Evolutionary conservation across 352 stramenopile species (phyloP).

Genomic region (Phytophthora idaei): DNA sequence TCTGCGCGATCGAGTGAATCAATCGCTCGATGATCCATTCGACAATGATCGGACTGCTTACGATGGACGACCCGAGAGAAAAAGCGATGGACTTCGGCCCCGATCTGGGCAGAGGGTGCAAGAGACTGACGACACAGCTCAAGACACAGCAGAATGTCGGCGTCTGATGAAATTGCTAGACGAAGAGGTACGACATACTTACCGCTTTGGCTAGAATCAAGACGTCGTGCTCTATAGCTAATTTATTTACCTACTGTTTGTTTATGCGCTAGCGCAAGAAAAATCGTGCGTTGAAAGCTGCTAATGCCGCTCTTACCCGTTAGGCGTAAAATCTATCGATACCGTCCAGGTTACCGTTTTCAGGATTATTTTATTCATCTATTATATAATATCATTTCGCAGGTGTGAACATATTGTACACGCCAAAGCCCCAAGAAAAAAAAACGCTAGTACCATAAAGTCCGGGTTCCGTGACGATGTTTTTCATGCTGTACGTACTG

Average conservation of each 20-base stretch:
- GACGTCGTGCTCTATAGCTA: not conserved
- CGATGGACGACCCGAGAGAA: slow-evolving; percentile 8
- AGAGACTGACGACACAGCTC: not conserved
- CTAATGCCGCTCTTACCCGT: slow-evolving; percentile 46
- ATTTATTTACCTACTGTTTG: not conserved
- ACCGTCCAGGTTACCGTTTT: too few species aligned
- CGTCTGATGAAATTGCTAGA: slow-evolving; percentile 31
- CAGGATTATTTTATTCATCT: too few species aligned
- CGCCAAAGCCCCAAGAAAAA: too few species aligned
- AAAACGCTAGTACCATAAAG: too few species aligned
- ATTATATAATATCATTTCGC: too few species aligned
- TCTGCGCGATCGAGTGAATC: slow-evolving; percentile 58
- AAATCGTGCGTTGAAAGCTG: slow-evolving; percentile 44
- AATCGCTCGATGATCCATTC: slow-evolving; percentile 23
- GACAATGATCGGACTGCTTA: slow-evolving; percentile 5
- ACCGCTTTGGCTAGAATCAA: slow-evolving; percentile 4
- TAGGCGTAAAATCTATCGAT: slow-evolving; percentile 6
- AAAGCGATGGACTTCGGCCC: not conserved
- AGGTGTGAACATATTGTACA: too few species aligned
- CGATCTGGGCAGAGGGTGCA: not conserved
- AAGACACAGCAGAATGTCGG: slow-evolving; percentile 19
- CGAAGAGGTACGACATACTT: slow-evolving; percentile 38
- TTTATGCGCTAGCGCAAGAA: slow-evolving; percentile 48
- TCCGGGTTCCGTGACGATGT: too few species aligned
- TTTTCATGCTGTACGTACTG: too few species aligned